Conservation (phyloP, 108 stramenopile species). For the Thalassiosira profunda region DNA sequence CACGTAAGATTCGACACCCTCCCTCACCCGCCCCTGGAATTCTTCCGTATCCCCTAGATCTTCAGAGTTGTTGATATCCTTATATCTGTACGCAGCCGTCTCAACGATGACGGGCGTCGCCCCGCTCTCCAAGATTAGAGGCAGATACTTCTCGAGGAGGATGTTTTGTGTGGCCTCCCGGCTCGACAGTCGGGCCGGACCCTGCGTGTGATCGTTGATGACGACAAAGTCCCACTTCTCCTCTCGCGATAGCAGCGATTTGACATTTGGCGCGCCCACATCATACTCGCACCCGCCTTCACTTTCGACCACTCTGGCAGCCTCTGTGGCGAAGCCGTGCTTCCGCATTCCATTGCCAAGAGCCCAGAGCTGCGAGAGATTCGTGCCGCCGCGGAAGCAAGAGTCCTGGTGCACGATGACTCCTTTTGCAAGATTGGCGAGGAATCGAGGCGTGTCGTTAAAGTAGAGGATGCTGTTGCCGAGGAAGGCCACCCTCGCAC, state of each 20-base stretch:
- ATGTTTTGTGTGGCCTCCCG: slow-evolving; percentile 37
- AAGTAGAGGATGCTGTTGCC: slow-evolving; percentile 85
- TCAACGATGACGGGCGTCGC: slow-evolving; percentile 57
- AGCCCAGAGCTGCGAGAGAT: slow-evolving; percentile 46
- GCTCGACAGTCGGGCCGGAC: slow-evolving; percentile 49
- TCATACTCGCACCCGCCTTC: slow-evolving; percentile 48
- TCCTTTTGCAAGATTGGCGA: slow-evolving; percentile 44
- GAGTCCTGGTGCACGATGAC: slow-evolving; percentile 57
- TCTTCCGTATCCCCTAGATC: slow-evolving; percentile 66
- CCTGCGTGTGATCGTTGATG: slow-evolving; percentile 84
- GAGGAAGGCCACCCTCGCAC: slow-evolving; percentile 52
- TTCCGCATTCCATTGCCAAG: slow-evolving; percentile 72
- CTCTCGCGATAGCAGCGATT: slow-evolving; percentile 32
- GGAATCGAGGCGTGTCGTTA: slow-evolving; percentile 76
- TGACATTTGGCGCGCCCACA: slow-evolving; percentile 69
- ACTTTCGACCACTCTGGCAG: slow-evolving; percentile 14
- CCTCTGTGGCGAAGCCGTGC: slow-evolving; percentile 52
- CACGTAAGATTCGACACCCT: slow-evolving; percentile 52
- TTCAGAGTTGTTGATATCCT: slow-evolving; percentile 44
- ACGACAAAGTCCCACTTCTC: slow-evolving; percentile 66
- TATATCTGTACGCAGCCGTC: slow-evolving; percentile 64
- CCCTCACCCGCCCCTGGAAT: slow-evolving; percentile 47
- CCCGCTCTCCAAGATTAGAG: slow-evolving; percentile 31
- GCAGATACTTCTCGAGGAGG: slow-evolving; percentile 52
- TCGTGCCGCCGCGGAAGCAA: slow-evolving; percentile 70